Evolutionary conservation across 352 stramenopile species (phyloP), one percentile per base, ranked within the genome.

Genomic region (Globisporangium paddicum): DNA sequence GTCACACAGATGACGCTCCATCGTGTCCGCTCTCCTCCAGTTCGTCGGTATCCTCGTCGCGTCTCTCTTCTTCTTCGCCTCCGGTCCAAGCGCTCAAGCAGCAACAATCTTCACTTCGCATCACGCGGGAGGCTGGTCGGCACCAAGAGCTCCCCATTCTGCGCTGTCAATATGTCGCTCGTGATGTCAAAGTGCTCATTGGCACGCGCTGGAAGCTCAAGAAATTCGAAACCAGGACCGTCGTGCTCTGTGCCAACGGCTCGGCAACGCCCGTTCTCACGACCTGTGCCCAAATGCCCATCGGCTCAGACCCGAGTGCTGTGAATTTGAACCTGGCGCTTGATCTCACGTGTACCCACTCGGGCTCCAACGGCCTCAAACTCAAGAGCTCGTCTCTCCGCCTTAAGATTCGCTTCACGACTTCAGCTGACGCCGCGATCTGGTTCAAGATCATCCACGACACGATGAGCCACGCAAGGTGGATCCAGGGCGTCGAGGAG

Each of bases 151-250:
- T 89, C 25, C 75, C 79, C 37, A 70, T 87, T 1, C 50, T 90
- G 19, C 66, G 74, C 3, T 60, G 61, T 50, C 66, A 85, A 32
- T 90, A 87, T 44, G 60, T 81, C 18, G 77, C 73, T 0, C 75
- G 71, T 16, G 49, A 72, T 14, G 73, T 87, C 23, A 61, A 53
- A 7, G 77, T 88, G 23, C 60, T 75, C 8, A 46, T 80, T 9
- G 77, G 77, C 1, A 75, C 75, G 0, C 70, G 75, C 19, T 88
- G 73, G 74, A 58, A 60, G 40, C 56, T 90, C 18, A 68, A 75
- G 38, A 68, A 62, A n/a, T 86, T 83, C 42, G 71, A 77, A 41
- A 55, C 66, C 50, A 68, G 67, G 28, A 72, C 62, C 1, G 47
- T 90, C 19, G 60, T 69, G 7, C 53, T 42, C 37, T 42, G 16